These are phyloP conservation scores for Centrapalus pauciflorus DNA, from an alignment of 129 eudicot genomes.

Conservation along the genomic window DNA sequence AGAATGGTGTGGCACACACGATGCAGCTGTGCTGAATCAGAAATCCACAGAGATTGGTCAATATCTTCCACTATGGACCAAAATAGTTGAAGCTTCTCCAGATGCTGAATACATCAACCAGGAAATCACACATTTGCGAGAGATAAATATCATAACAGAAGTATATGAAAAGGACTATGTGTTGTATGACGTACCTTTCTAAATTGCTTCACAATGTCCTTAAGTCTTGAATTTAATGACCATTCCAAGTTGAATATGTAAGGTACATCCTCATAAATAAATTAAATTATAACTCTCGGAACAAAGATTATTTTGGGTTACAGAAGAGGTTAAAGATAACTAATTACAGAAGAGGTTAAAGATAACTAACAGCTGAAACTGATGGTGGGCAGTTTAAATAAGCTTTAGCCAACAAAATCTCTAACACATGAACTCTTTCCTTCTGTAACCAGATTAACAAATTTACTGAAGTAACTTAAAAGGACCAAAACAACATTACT, in stretches of 20 bases:
- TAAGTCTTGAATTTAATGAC: slow-evolving; percentile 56
- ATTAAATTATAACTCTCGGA: not conserved
- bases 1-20: slow-evolving; percentile 45
- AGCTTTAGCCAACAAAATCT: slow-evolving; percentile 45
- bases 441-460: no score
- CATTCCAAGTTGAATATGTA: slow-evolving; percentile 51
- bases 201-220: slow-evolving; percentile 62
- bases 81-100: slow-evolving; percentile 69
- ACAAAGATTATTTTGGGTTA: not conserved
- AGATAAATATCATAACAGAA: not conserved
- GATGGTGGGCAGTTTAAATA: slow-evolving; percentile 66
- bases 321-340: no score
- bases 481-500: no score
- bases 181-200: slow-evolving; percentile 43
- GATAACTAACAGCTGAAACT: slow-evolving; percentile 62
- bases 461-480: no score
- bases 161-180: not conserved
- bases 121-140: slow-evolving; percentile 9
- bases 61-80: slow-evolving; percentile 66
- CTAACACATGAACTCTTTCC: slow-evolving; percentile 65
- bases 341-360: slow-evolving; percentile 7
- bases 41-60: slow-evolving; percentile 53
- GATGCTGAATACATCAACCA: slow-evolving; percentile 50
- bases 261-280: slow-evolving; percentile 60
- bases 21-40: slow-evolving; percentile 42